A percentile compares a stretch with the other conserved stretches of the same genome.
These are phyloP conservation scores for Didymosphaeria variabile DNA, from an alignment of 2,329 filamentous ascomycete genomes.

Conservation along the genomic window DNA sequence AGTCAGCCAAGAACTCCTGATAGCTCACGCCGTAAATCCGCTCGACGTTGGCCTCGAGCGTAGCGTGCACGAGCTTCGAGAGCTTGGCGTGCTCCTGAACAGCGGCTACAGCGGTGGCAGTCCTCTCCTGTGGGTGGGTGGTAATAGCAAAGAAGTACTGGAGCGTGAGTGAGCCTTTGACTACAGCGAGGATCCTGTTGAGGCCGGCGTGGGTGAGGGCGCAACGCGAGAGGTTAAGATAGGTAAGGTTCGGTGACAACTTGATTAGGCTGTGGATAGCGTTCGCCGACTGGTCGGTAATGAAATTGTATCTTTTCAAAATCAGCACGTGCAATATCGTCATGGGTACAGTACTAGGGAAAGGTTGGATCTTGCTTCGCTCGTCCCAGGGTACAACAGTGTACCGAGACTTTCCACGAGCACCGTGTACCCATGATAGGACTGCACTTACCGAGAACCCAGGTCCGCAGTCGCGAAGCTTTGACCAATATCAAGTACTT, in stretches of 20 bases:
- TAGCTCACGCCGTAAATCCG: slow-evolving; percentile 35
- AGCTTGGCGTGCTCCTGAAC: slow-evolving; percentile 31
- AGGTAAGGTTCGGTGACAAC: slow-evolving; percentile 47
- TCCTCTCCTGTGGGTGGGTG: slow-evolving; percentile 41
- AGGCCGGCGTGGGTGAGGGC: slow-evolving; percentile 37
- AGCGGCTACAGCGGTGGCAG: slow-evolving; percentile 23
- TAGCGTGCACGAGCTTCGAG: slow-evolving; percentile 22
- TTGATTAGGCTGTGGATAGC: slow-evolving; percentile 49
- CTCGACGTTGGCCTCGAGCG: slow-evolving; percentile 34
- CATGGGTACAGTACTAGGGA: neutral
- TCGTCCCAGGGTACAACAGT: neutral
- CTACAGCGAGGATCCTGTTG: slow-evolving; percentile 39
- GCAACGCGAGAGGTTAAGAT: slow-evolving; percentile 54
- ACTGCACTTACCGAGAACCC: slow-evolving; percentile 21
- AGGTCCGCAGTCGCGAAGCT: slow-evolving; percentile 58
- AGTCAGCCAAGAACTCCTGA: slow-evolving; percentile 26
- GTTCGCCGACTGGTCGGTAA: slow-evolving; percentile 51
- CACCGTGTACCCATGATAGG: too few relatives aligned
- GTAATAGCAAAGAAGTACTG: slow-evolving; percentile 52
- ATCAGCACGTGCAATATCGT: neutral
- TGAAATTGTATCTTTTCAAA: slow-evolving; percentile 55
- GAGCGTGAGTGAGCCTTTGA: slow-evolving; percentile 44
- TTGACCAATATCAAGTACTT: slow-evolving; percentile 57
- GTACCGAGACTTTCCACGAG: neutral
- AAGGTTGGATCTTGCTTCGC: too few relatives aligned